Evolutionary conservation across 306 rosid species (phyloP), one percentile per base, ranked within the genome.

Genomic region (Cyamopsis tetragonoloba): DNA sequence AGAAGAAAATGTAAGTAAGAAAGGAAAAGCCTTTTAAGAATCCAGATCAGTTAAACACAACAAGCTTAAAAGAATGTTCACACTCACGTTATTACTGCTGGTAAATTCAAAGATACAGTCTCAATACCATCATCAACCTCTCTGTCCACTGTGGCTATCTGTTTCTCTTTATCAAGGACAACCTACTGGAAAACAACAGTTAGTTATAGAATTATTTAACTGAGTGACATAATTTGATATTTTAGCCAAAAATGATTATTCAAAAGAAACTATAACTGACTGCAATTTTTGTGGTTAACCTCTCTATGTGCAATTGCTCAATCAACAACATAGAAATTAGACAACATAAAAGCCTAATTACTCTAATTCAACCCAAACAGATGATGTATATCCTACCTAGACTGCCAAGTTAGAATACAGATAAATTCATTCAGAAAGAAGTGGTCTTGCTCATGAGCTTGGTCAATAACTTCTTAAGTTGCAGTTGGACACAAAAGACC

Each of bases 91-190:
- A 95, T 86, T 48, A 95, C 96, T 6, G 97, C 99, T 1, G 96
- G 99, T 63, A 95, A 80, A 64, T 95, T 84, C 71, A 95, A 76
- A 67, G 64, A 73, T 55, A 90, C 47, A 31, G 97, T 90, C 77
- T 95, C 99, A 1, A 88, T 92, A 46, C 97, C 97, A 55, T 86
- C 97, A 39, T 90, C 99, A 32, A 88, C 95, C 80, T 95, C 97
- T 79, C 99, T 85, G 72, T 88, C 97, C 51, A 88, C 96, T 3
- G 95, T 90, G 69, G 81, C 92, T 13, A 53, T 74, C 39, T 77
- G 87, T 69, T 88, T 95, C 78, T 85, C 96, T 78, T 83, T 95
- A 60, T 95, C 96, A 62, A 95, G 81, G 78, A 90, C 87, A 80
- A 95, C 97, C 99, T 95, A 88, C 87, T 79, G 81, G 78, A 86